These are phyloP conservation scores for Suillus americanus DNA, from an alignment of 768 basidiomycete species.

Conservation along the genomic window DNA sequence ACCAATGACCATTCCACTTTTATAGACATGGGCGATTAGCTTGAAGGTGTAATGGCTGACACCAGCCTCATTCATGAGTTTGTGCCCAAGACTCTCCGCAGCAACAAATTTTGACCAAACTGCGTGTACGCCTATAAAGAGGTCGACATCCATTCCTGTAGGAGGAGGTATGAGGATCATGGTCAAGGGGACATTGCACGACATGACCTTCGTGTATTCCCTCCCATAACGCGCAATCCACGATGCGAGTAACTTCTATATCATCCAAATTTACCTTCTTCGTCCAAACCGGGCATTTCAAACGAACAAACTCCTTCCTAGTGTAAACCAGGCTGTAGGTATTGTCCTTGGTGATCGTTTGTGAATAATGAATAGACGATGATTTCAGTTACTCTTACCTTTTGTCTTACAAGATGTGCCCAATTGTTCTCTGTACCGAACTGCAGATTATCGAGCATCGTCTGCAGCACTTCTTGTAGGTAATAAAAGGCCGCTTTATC, in stretches of 20 bases:
- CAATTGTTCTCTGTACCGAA: constrained; percentile 33
- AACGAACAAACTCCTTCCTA: constrained; percentile 19
- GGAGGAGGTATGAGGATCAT: background rate
- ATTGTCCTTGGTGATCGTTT: constrained; percentile 9
- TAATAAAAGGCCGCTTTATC: constrained; percentile 24
- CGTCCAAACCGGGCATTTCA: constrained; percentile 28
- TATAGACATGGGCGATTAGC: constrained; percentile 28
- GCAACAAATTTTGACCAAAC: constrained; percentile 23
- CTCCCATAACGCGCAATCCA: constrained; percentile 23
- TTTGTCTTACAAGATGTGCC: constrained; percentile 33
- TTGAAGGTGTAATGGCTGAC: constrained; percentile 30
- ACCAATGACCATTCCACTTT: constrained; percentile 29
- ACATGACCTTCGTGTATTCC: constrained; percentile 27
- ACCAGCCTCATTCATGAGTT: constrained; percentile 27
- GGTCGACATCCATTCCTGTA: constrained; percentile 28
- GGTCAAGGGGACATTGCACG: background rate
- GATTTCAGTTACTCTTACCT: constrained; percentile 3
- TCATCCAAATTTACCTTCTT: constrained; percentile 34
- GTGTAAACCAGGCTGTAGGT: constrained; percentile 27
- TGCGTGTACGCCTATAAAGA: constrained; percentile 28
- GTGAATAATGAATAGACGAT: background rate
- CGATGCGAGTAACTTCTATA: constrained; percentile 31
- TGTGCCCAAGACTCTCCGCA: constrained; percentile 28
- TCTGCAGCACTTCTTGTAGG: constrained; percentile 31
- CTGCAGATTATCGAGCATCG: constrained; percentile 31